phyloP scores from a whole-genome alignment of 2,329 filamentous ascomycete species.

The Cadophora sp. region DNA sequence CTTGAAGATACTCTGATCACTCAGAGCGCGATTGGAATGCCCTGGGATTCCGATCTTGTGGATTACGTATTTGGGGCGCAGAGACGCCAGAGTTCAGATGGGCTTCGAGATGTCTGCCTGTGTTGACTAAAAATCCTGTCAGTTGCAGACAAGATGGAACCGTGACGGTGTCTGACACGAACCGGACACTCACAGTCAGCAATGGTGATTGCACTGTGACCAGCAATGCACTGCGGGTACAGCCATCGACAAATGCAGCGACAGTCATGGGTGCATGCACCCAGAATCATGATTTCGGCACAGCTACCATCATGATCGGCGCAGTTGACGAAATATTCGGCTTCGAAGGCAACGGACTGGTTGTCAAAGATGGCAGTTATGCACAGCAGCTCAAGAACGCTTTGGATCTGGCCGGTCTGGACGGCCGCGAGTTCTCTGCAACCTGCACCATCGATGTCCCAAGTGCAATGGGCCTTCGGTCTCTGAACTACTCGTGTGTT shows the following conservation, averaged over 20 bases:
- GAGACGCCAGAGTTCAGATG: background rate
- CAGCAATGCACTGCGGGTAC: background rate
- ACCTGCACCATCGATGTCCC: background rate
- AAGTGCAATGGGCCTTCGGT: background rate
- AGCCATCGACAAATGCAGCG: background rate
- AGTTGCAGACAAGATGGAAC: background rate
- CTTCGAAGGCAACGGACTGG: background rate
- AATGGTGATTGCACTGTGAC: background rate
- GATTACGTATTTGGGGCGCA: background rate
- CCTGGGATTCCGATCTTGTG: background rate
- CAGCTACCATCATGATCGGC: background rate
- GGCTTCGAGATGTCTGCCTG: background rate
- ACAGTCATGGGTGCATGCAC: background rate
- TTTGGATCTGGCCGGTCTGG: background rate
- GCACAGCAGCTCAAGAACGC: background rate
- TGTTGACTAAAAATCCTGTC: background rate
- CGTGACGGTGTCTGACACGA: background rate
- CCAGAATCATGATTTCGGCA: background rate
- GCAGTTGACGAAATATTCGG: background rate
- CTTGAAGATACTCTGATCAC: background rate
- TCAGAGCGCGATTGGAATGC: background rate
- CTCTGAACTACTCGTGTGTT: background rate
- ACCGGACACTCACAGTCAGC: background rate
- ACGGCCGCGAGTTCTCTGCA: background rate
- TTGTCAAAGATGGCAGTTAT: background rate